phyloP scores from a whole-genome alignment of 495 filamentous ascomycete genomes.

The Lasiosphaeria hispida region DNA sequence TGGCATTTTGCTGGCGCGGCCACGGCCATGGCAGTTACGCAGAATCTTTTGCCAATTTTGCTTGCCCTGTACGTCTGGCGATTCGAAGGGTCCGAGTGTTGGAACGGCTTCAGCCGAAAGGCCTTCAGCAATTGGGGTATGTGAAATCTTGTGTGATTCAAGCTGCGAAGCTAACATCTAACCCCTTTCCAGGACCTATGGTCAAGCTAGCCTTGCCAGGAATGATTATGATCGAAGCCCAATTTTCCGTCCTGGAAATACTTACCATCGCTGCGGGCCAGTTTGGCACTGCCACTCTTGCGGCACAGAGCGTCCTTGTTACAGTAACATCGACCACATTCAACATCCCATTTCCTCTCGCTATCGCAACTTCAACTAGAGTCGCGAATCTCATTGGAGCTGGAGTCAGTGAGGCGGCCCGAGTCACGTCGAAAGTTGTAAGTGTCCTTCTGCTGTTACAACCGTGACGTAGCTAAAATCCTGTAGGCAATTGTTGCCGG shows the following conservation, averaged over 20 bases:
- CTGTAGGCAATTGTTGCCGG: conserved; percentile 23
- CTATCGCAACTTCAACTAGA: conserved; percentile 53
- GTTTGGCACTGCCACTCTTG: conserved; percentile 61
- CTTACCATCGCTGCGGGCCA: conserved; percentile 65
- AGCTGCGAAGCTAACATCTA: conserved; percentile 46
- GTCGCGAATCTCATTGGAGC: conserved; percentile 60
- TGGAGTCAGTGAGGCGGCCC: conserved; percentile 60
- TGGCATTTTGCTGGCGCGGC: conserved; percentile 84
- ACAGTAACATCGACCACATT: conserved; percentile 49
- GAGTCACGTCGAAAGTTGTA: conserved; percentile 59
- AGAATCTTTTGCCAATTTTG: conserved; percentile 71
- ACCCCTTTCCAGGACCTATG: conserved; percentile 55
- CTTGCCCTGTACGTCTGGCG: conserved; percentile 74
- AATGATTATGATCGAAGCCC: conserved; percentile 80
- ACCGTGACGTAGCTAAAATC: not conserved
- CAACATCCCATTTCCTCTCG: conserved; percentile 56
- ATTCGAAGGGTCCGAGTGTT: conserved; percentile 73
- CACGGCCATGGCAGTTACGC: conserved; percentile 78
- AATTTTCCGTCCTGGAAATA: conserved; percentile 73
- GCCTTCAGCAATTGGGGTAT: conserved; percentile 75
- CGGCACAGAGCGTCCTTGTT: conserved; percentile 50
- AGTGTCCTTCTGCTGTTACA: conserved; percentile 10
- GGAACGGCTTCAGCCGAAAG: conserved; percentile 72
- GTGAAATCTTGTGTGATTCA: conserved; percentile 3
- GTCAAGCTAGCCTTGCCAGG: conserved; percentile 76